phyloP scores from a whole-genome alignment of 345 rosid species.

The Salix dunnii region DNA sequence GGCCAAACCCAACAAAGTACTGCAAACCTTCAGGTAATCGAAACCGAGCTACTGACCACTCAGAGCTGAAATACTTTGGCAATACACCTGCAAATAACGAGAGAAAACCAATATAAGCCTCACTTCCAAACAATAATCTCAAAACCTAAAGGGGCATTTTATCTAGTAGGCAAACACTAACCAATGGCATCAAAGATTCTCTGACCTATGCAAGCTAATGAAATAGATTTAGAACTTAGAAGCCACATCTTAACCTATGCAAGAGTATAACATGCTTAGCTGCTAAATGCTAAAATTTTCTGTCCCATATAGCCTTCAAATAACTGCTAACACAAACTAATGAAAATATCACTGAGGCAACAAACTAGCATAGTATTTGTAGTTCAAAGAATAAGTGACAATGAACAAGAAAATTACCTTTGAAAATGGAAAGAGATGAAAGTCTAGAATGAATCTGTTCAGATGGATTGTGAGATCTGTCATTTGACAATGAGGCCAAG shows the following conservation, averaged over 20 bases:
- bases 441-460: slow-evolving; percentile 33
- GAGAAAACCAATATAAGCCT: background rate
- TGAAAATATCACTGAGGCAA: background rate
- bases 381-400: background rate
- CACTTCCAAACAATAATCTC: background rate
- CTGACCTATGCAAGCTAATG: background rate
- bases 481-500: slow-evolving; percentile 32
- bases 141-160: background rate
- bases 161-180: background rate
- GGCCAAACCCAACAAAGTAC: slow-evolving; percentile 78
- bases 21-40: slow-evolving; percentile 69
- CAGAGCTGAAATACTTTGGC: slow-evolving; percentile 94
- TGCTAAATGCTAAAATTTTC: background rate
- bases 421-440: slow-evolving; percentile 67
- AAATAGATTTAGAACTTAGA: background rate
- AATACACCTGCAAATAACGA: slow-evolving; percentile 55
- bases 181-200: background rate
- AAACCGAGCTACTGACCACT: slow-evolving; percentile 94
- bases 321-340: background rate
- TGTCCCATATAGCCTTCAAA: background rate
- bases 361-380: background rate
- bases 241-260: background rate
- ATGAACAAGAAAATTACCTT: slow-evolving; percentile 39
- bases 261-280: background rate
- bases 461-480: slow-evolving; percentile 33